phyloP scores from a whole-genome alignment of 768 basidiomycete species.

The Pleurotus citrinopileatus region DNA sequence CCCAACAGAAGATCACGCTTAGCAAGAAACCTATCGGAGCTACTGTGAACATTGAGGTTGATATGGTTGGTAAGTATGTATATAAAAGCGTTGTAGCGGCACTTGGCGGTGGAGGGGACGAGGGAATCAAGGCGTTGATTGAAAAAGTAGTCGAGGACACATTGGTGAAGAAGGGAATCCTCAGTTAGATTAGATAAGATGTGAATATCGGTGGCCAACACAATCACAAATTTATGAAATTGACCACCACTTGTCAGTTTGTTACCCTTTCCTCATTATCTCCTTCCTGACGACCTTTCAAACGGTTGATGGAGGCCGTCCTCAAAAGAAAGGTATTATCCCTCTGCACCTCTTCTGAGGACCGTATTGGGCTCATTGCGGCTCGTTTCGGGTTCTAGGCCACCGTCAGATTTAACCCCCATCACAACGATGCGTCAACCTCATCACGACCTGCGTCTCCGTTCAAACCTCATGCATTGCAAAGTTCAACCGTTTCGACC shows the following conservation, averaged over 20 bases:
- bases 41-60: constrained; percentile 92
- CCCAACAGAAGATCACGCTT: constrained; percentile 84
- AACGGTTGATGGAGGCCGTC: constrained; percentile 31
- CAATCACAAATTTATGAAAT: constrained; percentile 8
- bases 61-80: constrained; percentile 93
- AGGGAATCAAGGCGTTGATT: constrained; percentile 45
- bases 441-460: constrained; percentile 36
- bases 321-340: constrained; percentile 45
- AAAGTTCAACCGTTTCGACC: constrained; percentile 18
- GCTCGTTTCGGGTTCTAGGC: constrained; percentile 45
- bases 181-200: constrained; percentile 8
- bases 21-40: constrained; percentile 70
- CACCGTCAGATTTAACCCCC: constrained; percentile 48
- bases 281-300: not conserved
- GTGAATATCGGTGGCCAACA: not conserved
- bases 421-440: constrained; percentile 13
- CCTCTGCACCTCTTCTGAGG: not conserved
- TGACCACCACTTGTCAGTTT: not conserved
- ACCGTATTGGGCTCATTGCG: constrained; percentile 14
- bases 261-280: not conserved
- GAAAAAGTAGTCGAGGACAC: constrained; percentile 58
- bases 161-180: constrained; percentile 42
- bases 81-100: constrained; percentile 77
- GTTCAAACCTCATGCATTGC: constrained; percentile 29
- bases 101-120: constrained; percentile 52